phyloP scores from a whole-genome alignment of 192 early-diverging fungal genomes.

The Coemansia biformis region DNA sequence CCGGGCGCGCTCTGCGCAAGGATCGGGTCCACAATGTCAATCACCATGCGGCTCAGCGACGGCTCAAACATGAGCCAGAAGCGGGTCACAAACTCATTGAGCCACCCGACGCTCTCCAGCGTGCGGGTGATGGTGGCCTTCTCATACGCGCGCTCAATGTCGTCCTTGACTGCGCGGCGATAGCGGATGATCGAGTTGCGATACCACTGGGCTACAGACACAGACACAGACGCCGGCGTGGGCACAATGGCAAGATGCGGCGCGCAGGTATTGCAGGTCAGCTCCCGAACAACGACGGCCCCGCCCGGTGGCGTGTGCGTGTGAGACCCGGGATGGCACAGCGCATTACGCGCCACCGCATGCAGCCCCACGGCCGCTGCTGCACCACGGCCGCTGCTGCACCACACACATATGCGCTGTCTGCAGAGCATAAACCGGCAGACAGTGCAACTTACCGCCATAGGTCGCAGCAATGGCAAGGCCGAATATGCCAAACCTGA shows the following conservation, averaged over 20 bases:
- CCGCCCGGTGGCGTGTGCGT: too few species aligned
- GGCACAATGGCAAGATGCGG: too few species aligned
- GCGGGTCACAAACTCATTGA: slow-evolving; percentile 78
- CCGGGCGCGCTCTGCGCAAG: slow-evolving; percentile 70
- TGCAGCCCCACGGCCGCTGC: slow-evolving; percentile 42
- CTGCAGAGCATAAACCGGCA: too few species aligned
- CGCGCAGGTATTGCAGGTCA: too few species aligned
- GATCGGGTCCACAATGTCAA: slow-evolving; percentile 65
- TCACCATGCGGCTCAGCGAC: slow-evolving; percentile 67
- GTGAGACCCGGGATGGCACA: too few species aligned
- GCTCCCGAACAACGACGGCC: too few species aligned
- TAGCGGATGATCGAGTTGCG: slow-evolving; percentile 66
- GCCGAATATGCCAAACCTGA: slow-evolving; percentile 49
- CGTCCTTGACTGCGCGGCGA: slow-evolving; percentile 63
- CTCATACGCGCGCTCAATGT: slow-evolving; percentile 62
- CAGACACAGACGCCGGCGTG: too few species aligned
- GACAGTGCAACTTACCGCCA: slow-evolving; percentile 62
- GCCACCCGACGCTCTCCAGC: slow-evolving; percentile 76
- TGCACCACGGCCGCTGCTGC: too few species aligned
- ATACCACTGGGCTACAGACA: slow-evolving; percentile 60
- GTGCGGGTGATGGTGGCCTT: slow-evolving; percentile 44
- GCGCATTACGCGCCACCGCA: too few species aligned
- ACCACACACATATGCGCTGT: too few species aligned
- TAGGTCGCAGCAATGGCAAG: slow-evolving; percentile 29
- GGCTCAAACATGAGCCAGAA: slow-evolving; percentile 94